Evolutionary conservation across 192 early-diverging fungal species (phyloP), one percentile per base, ranked within the genome.

Genomic region (Spinellus fusiger): DNA sequence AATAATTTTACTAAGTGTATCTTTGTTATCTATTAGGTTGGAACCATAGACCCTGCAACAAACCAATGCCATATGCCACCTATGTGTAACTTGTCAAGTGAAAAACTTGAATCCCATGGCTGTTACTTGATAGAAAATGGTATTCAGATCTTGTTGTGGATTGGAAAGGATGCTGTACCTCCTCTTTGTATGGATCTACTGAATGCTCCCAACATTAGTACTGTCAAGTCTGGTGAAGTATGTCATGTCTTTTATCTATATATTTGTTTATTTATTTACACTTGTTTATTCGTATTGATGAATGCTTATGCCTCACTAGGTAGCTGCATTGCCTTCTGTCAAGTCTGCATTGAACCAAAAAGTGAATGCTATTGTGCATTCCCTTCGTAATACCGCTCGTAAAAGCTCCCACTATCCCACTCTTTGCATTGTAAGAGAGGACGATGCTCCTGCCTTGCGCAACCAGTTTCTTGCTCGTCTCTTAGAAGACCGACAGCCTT

Each of bases 81-180:
- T 2, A 44, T 64, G 12, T 67, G 90, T 54, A 89, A 89, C 27
- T 61, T 89, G 59, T 81, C 80, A 35, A 87, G 85, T n/a, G 91
- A 93, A 68, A 81, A 80, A 61, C 78, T 95, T 13, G 82, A 87
- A 52, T 80, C 84, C 12, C 78, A 86, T 55, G 90, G 91, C 15
- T 66, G 88, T 5, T 93, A 85, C 66, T 73, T 95, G 53, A 73
- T 95, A 29, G 84, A 89, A 52, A 81, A 85, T 60, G 87, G 89
- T 16, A 54, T 72, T 4, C 81, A 87, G 28, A 78, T 87, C n/a
- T 88, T 86, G 61, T 47, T 95, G 40, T 93, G 90, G 90, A 70
- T 95, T 38, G 87, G 89, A 9, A 78, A 87, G 51, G 77, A 75
- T 7, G 81, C 72, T 34, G 65, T 69, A 12, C 82, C 87, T 8